Conservation (phyloP, 768 basidiomycete species). For the Chlorophyllum brunneum region DNA sequence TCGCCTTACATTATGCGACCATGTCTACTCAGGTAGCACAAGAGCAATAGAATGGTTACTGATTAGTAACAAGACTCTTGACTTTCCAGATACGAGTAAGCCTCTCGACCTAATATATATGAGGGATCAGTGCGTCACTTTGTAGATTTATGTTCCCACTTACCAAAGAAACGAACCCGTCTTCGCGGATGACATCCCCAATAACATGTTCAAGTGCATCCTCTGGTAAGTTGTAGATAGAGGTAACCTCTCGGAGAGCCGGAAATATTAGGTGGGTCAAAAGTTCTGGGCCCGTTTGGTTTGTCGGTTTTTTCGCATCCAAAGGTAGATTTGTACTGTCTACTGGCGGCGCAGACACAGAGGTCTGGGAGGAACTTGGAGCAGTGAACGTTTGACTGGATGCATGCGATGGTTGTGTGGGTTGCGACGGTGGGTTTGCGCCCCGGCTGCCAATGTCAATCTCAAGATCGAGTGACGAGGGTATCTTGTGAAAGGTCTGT, state of each 20-base stretch:
- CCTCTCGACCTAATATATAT: constrained; percentile 14
- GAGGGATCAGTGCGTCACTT: no score
- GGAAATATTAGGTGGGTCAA: constrained; percentile 24
- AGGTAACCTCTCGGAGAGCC: constrained; percentile 40
- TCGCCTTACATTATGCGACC: no score
- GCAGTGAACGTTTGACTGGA: constrained; percentile 7
- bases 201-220: constrained; percentile 53
- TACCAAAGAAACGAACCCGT: constrained; percentile 77
- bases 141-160: constrained; percentile 16
- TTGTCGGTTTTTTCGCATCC: neutral
- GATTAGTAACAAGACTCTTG: constrained; percentile 7
- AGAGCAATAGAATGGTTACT: no score
- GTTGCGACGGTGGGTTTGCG: neutral
- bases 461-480: neutral
- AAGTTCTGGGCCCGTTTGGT: neutral
- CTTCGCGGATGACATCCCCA: constrained; percentile 61
- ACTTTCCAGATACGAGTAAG: constrained; percentile 17
- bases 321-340: neutral
- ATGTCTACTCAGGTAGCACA: no score
- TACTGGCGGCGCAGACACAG: neutral
- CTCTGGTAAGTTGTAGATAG: constrained; percentile 51
- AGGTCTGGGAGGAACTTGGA: constrained; percentile 1
- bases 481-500: neutral
- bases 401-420: neutral
- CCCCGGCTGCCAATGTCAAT: neutral